Evolutionary conservation across 108 stramenopile species (phyloP).

Genomic region (Bacterosira constricta): DNA sequence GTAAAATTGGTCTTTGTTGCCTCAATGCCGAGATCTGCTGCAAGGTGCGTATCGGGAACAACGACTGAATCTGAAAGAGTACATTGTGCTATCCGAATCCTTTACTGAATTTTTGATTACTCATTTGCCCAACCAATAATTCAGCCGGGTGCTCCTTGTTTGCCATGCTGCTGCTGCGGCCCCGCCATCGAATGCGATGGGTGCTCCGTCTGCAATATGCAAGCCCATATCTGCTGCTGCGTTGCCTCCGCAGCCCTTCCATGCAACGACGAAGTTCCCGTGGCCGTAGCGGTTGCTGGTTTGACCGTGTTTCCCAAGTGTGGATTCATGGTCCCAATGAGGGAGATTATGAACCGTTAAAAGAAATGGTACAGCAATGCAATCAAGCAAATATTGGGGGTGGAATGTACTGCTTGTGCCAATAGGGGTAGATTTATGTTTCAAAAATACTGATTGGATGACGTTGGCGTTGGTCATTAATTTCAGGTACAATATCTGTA

Average conservation of each 20-base stretch:
- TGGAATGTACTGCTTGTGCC: too few relatives aligned
- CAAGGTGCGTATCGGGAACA: too few relatives aligned
- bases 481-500: too few relatives aligned
- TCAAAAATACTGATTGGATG: too few relatives aligned
- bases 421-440: too few relatives aligned
- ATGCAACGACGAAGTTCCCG: constrained; percentile 80
- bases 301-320: constrained; percentile 64
- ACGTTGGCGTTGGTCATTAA: too few relatives aligned
- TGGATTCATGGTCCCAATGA: constrained; percentile 56
- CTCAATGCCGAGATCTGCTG: constrained; percentile 66
- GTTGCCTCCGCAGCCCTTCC: constrained; percentile 70
- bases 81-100: too few relatives aligned
- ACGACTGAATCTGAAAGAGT: too few relatives aligned
- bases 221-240: constrained; percentile 67
- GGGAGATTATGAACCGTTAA: constrained; percentile 49
- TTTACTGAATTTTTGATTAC: not conserved
- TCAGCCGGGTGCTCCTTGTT: constrained; percentile 58
- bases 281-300: constrained; percentile 57
- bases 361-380: too few relatives aligned
- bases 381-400: too few relatives aligned
- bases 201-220: constrained; percentile 57
- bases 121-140: not conserved
- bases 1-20: constrained; percentile 70
- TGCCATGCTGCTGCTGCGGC: constrained; percentile 57
- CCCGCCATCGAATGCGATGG: constrained; percentile 54